Evolutionary conservation across 2,329 filamentous ascomycete species (phyloP).

Genomic region (Pezizomycotina sp.): DNA sequence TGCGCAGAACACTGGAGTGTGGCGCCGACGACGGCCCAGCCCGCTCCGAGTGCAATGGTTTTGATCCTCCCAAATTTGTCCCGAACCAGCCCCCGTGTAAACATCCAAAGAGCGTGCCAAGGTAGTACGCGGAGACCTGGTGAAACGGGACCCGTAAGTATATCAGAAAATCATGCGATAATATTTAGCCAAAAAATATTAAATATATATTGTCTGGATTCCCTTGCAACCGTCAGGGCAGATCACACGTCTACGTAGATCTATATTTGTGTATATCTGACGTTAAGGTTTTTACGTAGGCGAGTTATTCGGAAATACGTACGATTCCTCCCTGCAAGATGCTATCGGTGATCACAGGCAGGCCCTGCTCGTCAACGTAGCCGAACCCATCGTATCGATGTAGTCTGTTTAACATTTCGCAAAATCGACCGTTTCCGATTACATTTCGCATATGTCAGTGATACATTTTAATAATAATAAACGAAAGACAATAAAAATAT

Average conservation of each 20-base stretch:
- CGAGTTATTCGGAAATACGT: constrained; percentile 30
- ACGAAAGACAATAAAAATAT: too few relatives aligned
- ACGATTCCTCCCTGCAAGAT: constrained; percentile 48
- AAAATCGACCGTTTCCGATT: too few relatives aligned
- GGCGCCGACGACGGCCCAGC: constrained; percentile 45
- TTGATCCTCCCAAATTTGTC: constrained; percentile 46
- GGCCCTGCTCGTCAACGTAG: constrained; percentile 36
- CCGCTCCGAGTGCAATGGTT: constrained; percentile 43
- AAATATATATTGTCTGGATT: neutral
- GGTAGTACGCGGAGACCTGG: constrained; percentile 37
- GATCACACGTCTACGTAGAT: too few relatives aligned
- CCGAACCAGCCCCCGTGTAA: constrained; percentile 47
- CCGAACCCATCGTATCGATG: constrained; percentile 47
- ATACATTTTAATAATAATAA: too few relatives aligned
- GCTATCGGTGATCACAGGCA: constrained; percentile 42
- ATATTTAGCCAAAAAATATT: constrained; percentile 3
- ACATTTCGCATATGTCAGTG: too few relatives aligned
- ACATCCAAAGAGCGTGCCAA: constrained; percentile 47
- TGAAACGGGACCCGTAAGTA: too few relatives aligned
- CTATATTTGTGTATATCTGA: constrained; percentile 3
- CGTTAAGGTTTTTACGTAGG: neutral
- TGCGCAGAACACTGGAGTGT: constrained; percentile 47
- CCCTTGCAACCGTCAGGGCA: constrained; percentile 5
- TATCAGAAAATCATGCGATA: too few relatives aligned
- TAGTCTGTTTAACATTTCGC: too few relatives aligned